phyloP scores from a whole-genome alignment of 2,329 filamentous ascomycete genomes.

The Ascochyta pisi region DNA sequence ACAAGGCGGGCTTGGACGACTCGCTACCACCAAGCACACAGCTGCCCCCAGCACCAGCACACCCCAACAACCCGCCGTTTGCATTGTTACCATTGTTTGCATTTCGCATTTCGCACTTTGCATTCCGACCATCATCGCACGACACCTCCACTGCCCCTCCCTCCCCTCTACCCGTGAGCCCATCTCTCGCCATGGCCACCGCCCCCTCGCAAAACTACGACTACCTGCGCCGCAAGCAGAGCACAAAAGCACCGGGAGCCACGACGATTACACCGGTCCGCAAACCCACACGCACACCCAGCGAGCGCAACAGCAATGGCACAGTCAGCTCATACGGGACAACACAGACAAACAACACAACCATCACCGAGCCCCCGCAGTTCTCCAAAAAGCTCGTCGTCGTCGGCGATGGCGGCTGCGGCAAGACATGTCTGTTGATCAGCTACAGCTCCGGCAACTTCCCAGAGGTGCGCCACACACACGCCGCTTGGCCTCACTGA shows the following conservation, averaged over 20 bases:
- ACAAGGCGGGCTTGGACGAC: constrained; percentile 25
- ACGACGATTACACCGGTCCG: constrained; percentile 44
- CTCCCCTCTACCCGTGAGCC: background rate
- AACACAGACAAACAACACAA: constrained; percentile 77
- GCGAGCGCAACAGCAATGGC: constrained; percentile 80
- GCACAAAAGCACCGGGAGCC: constrained; percentile 49
- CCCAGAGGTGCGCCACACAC: constrained; percentile 74
- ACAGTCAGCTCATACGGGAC: constrained; percentile 87
- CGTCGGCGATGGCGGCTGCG: constrained; percentile 95
- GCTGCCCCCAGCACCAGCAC: constrained; percentile 9
- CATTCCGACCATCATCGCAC: too few relatives aligned
- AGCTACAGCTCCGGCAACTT: constrained; percentile 99
- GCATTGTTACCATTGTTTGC: constrained; percentile 39
- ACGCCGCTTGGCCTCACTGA: background rate
- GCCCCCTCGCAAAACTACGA: constrained; percentile 58
- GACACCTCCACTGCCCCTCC: too few relatives aligned
- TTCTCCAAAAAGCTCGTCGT: constrained; percentile 99
- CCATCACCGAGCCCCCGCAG: constrained; percentile 86
- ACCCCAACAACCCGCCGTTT: constrained; percentile 17
- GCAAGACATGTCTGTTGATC: constrained; percentile 97
- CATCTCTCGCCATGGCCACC: constrained; percentile 22
- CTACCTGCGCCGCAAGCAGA: constrained; percentile 65
- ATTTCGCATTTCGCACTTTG: background rate
- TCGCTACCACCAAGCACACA: constrained; percentile 13
- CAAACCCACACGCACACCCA: constrained; percentile 60